Evolutionary conservation across 148 eudicot species (phyloP), one percentile per base, ranked within the genome.

Genomic region (Chenopodium berlandieri): DNA sequence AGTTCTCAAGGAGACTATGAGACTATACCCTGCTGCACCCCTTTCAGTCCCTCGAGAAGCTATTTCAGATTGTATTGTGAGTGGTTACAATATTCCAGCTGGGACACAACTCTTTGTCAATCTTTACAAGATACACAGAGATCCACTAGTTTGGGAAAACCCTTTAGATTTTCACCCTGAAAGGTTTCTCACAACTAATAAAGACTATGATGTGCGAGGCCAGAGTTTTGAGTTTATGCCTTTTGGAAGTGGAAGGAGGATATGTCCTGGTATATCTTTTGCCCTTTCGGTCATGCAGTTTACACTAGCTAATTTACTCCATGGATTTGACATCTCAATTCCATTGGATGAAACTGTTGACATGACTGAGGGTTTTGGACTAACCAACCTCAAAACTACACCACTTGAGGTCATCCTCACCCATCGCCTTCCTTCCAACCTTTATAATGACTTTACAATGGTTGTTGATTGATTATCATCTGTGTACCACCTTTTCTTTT

Each of bases 61-160:
- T 58, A 54, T 75, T 19, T 9, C 64, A 70, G 83, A 84, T 6
- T 80, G 80, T 73, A 80, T 44, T 3, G 78, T 83, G 46, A 75
- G 63, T 16, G 71, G 79, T 11, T 80, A 47, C 20, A 66, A 80
- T 77, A 84, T 76, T 44, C 58, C 80, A 20, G 64, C 37, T 34
- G 76, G 80, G 11, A 83, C 82, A 7, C 73, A 71, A 7, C 79
- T 84, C 12, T 76, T 58, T 47, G 76, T 79, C 19, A 80, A 84
- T 32, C 72, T 80, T 20, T 75, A 76, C 80, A 84, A 80, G 50
- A n/a, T 84, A n/a, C 86, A 84, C 27, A 68, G 80, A 54, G 83
- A 84, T 64, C 83, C 86, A 11, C 12, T 27, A 22, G 67, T 76
- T 46, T 84, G 80, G 83, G 30, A 30, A 17, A 46, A 84, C 27